These are phyloP conservation scores for Neohortaea acidophila DNA, from an alignment of 495 filamentous ascomycete genomes.

Conservation along the genomic window DNA sequence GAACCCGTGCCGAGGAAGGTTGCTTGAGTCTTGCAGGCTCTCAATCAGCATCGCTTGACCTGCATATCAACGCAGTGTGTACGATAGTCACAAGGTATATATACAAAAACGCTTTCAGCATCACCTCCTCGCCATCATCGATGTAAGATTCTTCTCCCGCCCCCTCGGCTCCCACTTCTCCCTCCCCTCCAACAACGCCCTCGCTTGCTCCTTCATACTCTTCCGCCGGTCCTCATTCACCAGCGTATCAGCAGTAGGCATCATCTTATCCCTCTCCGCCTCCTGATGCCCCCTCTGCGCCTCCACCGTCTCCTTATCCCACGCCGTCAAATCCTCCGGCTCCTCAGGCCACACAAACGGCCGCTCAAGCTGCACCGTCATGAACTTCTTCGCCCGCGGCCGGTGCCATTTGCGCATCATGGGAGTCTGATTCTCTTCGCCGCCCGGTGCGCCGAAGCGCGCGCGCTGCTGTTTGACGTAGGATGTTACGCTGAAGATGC, in stretches of 20 bases:
- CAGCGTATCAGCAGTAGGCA: conserved; percentile 23
- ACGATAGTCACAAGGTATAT: too few species aligned
- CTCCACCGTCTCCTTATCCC: conserved; percentile 39
- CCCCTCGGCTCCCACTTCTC: conserved; percentile 23
- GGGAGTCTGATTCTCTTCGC: conserved; percentile 5
- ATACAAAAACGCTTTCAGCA: not conserved
- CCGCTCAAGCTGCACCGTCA: conserved; percentile 71
- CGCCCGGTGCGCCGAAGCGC: conserved; percentile 30
- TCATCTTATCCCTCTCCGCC: conserved; percentile 9
- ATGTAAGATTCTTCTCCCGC: not conserved
- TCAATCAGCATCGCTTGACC: too few species aligned
- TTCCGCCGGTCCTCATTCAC: conserved; percentile 21
- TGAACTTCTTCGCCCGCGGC: conserved; percentile 61
- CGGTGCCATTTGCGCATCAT: conserved; percentile 33
- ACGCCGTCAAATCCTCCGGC: conserved; percentile 42
- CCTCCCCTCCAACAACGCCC: conserved; percentile 37
- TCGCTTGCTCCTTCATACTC: conserved; percentile 38
- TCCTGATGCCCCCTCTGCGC: conserved; percentile 29
- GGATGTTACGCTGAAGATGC: conserved; percentile 53
- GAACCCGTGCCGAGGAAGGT: too few species aligned
- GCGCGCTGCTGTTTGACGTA: conserved; percentile 58
- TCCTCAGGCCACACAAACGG: conserved; percentile 72
- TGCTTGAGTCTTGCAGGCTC: too few species aligned
- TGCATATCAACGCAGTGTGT: too few species aligned
- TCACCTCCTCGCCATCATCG: not conserved